Evolutionary conservation across 352 stramenopile genomes (phyloP).

Genomic region (Peronospora belbahrii): DNA sequence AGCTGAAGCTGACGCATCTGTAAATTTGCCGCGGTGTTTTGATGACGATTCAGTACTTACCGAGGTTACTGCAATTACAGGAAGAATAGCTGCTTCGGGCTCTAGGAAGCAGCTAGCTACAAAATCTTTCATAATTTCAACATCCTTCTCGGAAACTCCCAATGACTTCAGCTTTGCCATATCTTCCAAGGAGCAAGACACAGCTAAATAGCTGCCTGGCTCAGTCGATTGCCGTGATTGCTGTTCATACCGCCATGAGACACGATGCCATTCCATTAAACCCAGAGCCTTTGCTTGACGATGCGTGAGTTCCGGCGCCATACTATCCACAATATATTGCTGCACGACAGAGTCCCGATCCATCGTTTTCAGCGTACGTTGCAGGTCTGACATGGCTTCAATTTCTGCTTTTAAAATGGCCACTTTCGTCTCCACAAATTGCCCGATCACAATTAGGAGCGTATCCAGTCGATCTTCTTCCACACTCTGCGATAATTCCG

Average conservation of each 20-base stretch:
- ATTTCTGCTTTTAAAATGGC: slow-evolving; percentile 78
- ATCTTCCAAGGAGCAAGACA: slow-evolving; percentile 34
- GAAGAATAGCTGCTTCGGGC: slow-evolving; percentile 40
- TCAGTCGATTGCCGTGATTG: slow-evolving; percentile 27
- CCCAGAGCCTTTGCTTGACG: slow-evolving; percentile 67
- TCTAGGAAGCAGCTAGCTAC: slow-evolving; percentile 75
- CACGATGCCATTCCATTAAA: slow-evolving; percentile 72
- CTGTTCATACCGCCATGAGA: slow-evolving; percentile 57
- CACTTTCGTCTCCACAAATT: slow-evolving; percentile 83
- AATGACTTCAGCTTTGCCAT: slow-evolving; percentile 43
- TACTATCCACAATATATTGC: slow-evolving; percentile 80
- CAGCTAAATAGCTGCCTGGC: slow-evolving; percentile 39
- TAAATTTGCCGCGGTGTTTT: slow-evolving; percentile 65
- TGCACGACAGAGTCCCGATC: slow-evolving; percentile 80
- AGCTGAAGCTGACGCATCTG: slow-evolving; percentile 33
- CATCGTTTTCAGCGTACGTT: slow-evolving; percentile 60
- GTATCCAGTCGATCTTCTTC: slow-evolving; percentile 82
- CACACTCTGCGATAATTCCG: slow-evolving; percentile 66
- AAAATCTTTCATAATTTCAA: slow-evolving; percentile 84
- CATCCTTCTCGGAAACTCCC: slow-evolving; percentile 55
- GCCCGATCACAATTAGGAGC: slow-evolving; percentile 74
- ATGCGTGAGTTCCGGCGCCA: slow-evolving; percentile 76
- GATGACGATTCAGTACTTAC: slow-evolving; percentile 10
- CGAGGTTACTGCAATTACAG: slow-evolving; percentile 6
- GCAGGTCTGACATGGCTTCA: slow-evolving; percentile 57